These are phyloP conservation scores for Phytophthora pisi DNA, from an alignment of 352 stramenopile species.

Conservation along the genomic window DNA sequence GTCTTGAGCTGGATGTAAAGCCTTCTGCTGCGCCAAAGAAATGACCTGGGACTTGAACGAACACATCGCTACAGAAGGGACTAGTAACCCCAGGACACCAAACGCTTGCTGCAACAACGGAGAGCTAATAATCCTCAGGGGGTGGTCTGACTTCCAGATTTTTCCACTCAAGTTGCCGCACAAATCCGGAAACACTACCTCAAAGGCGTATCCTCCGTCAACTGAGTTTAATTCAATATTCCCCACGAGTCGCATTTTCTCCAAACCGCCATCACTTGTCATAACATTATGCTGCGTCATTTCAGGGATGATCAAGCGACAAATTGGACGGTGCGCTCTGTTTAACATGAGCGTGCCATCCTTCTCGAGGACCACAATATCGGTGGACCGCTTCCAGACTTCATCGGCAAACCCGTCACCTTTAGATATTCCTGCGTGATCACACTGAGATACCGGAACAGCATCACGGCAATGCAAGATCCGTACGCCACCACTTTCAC, in stretches of 20 bases:
- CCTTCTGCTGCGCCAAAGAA: conserved; percentile 25
- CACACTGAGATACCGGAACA: conserved; percentile 34
- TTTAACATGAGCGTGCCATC: conserved; percentile 42
- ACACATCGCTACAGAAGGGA: conserved; percentile 25
- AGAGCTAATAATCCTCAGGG: conserved; percentile 37
- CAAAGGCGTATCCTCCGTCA: conserved; percentile 33
- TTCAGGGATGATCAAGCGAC: conserved; percentile 30
- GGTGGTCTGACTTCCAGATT: conserved; percentile 51
- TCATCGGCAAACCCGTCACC: not conserved
- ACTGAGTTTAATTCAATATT: conserved; percentile 38
- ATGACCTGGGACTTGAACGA: conserved; percentile 32
- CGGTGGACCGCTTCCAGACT: conserved; percentile 10
- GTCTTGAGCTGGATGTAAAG: not conserved
- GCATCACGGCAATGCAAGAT: conserved; percentile 51
- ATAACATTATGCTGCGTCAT: conserved; percentile 1
- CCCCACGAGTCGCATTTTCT: conserved; percentile 10
- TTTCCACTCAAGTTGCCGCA: conserved; percentile 24
- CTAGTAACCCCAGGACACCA: conserved; percentile 32
- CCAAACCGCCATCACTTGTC: conserved; percentile 5
- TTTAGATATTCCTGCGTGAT: conserved; percentile 2
- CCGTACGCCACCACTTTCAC: conserved; percentile 12
- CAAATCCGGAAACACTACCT: conserved; percentile 31
- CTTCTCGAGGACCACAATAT: conserved; percentile 53
- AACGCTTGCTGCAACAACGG: conserved; percentile 46
- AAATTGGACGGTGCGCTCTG: conserved; percentile 40